Percentiles rank a stretch among this genome's conserved stretches.
phyloP scores from a whole-genome alignment of 176 grass and related monocot species.

The Cenchrus americanus region DNA sequence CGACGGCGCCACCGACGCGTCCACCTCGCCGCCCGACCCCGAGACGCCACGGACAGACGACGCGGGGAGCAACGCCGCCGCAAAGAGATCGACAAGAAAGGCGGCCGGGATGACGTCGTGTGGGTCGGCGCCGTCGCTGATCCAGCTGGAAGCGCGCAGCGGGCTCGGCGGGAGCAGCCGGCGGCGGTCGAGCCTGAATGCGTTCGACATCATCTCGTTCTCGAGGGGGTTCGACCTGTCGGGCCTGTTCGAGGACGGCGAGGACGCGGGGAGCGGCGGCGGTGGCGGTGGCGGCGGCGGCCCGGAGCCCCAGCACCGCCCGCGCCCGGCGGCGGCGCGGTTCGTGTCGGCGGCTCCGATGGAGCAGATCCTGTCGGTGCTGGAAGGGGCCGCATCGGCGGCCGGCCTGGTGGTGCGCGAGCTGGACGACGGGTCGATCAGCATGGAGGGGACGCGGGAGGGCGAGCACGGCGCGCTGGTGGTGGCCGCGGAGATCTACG shows the following conservation, averaged over 20 bases:
- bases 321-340: slow-evolving; percentile 49
- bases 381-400: slow-evolving; percentile 62
- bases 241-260: slow-evolving; percentile 71
- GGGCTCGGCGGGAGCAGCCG: slow-evolving; percentile 43
- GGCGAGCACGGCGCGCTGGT: slow-evolving; percentile 84
- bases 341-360: slow-evolving; percentile 74
- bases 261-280: neutral
- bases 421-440: slow-evolving; percentile 61
- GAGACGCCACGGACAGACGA: slow-evolving; percentile 41
- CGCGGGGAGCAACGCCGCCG: neutral
- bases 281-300: neutral
- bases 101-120: slow-evolving; percentile 49
- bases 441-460: slow-evolving; percentile 90
- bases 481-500: slow-evolving; percentile 79
- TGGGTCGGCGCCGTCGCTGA: slow-evolving; percentile 70
- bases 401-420: slow-evolving; percentile 57
- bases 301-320: slow-evolving; percentile 9
- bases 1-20: neutral
- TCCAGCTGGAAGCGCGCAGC: slow-evolving; percentile 45
- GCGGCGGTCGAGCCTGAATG: slow-evolving; percentile 83
- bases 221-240: slow-evolving; percentile 87
- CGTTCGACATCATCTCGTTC: slow-evolving; percentile 99
- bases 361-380: slow-evolving; percentile 52
- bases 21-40: slow-evolving; percentile 35
- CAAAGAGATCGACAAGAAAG: neutral